Base-by-base conservation (phyloP, 331 rosid genomes). In the Telfairia occidentalis region DNA sequence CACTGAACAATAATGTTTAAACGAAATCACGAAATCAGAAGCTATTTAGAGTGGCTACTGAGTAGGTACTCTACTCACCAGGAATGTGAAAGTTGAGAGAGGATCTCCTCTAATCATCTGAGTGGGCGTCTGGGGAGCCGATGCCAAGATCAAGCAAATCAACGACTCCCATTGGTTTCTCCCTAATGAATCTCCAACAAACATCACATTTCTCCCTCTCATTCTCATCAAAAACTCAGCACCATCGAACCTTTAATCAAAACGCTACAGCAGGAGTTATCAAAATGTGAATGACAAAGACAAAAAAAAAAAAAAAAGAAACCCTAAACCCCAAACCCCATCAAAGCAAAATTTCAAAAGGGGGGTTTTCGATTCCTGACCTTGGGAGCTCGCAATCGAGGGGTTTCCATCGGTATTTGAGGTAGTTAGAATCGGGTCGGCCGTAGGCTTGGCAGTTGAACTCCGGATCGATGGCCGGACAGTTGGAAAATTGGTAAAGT, bases 371-470 rank as follows among this genome's bases (percentile, higher is more conserved):
- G 19, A 12, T 30, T 74, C 61, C 45, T 67, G 84, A 95, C 98
- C 98, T 91, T 80, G 97, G 98, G 78, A 91, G 97, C 79, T 95
- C 97, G 64, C 98, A 95, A 72, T 91, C 85, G 60, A 91, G 89
- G 46, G 98, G 98, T 49, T 85, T 83, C 98, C 98, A 95, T 32
- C 93, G 80, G 49, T 91, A 91, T 50, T 84, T 88, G 71, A 91
- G 96, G 83, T 95, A 95, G 70, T 81, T 86, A 0, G 92, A 83
- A 78, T 95, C 98, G 16, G 98, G 98, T 11, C 98, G 96, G 16
- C 98, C 98, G 74, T 81, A 88, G 87, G 81, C 76, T 83, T 95
- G 96, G 83, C 98, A 95, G 54, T 95, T 90, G 92, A 91, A 95
- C 83, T 88, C 77, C 3, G 97, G 89, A 70, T 95, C 98, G 66